Conservation (phyloP, 148 eudicot genomes). For the Fagopyrum tataricum region DNA sequence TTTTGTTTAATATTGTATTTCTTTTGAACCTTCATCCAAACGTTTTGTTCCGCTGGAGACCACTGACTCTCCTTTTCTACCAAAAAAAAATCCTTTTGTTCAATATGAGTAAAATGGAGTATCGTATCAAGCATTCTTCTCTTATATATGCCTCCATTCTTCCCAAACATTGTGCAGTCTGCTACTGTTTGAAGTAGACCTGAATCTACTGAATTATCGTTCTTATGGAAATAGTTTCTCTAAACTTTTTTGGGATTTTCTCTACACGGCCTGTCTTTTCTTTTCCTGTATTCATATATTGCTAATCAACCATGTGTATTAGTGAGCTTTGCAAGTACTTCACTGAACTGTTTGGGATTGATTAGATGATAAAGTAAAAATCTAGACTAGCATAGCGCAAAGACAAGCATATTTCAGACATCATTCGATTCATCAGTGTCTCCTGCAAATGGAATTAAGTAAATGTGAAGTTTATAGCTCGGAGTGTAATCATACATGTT, state of each 20-base stretch:
- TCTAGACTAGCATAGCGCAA: not conserved
- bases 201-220: slow-evolving; percentile 11
- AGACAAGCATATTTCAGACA: not conserved
- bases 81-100: not conserved
- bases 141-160: slow-evolving; percentile 15
- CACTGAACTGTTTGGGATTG: not conserved
- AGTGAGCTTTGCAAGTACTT: not conserved
- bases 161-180: slow-evolving; percentile 19
- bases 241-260: not conserved
- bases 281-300: not conserved
- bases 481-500: not conserved
- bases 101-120: not conserved
- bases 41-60: too few relatives aligned
- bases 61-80: too few relatives aligned
- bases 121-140: not conserved
- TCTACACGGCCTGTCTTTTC: not conserved
- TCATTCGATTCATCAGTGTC: not conserved
- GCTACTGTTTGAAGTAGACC: not conserved
- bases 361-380: not conserved
- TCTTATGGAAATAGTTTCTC: slow-evolving; percentile 30
- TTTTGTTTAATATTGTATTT: not conserved
- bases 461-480: not conserved
- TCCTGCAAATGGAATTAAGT: not conserved
- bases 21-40: not conserved
- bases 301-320: not conserved